Evolutionary conservation across 2,329 filamentous ascomycete species (phyloP).

Genomic region (Fonsecaea monophora): DNA sequence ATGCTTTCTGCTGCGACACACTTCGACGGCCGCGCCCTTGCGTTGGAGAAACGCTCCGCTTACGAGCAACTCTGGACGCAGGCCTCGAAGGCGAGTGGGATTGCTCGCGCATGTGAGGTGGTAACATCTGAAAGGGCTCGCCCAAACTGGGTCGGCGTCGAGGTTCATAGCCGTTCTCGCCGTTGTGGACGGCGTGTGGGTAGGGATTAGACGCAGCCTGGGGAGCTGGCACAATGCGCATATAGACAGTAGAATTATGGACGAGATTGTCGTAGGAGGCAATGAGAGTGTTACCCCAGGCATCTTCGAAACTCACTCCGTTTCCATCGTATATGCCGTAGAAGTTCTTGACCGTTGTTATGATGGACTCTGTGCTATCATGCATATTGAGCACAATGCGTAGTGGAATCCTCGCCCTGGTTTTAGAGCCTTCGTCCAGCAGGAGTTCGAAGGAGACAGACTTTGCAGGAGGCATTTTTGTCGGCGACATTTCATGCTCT

Average conservation of each 20-base stretch:
- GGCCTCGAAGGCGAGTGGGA: constrained; percentile 71
- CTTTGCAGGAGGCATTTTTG: constrained; percentile 56
- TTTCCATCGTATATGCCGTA: constrained; percentile 90
- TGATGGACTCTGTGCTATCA: constrained; percentile 96
- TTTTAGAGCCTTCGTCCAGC: constrained; percentile 63
- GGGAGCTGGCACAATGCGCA: constrained; percentile 74
- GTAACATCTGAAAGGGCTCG: constrained; percentile 69
- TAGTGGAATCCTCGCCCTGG: constrained; percentile 68
- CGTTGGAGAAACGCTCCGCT: constrained; percentile 79
- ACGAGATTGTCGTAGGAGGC: constrained; percentile 94
- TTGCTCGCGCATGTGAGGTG: constrained; percentile 63
- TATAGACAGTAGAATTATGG: constrained; percentile 91
- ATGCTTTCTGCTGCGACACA: constrained; percentile 75
- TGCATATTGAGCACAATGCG: constrained; percentile 87
- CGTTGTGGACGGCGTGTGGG: constrained; percentile 53
- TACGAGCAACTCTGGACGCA: constrained; percentile 71
- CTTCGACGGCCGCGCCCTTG: constrained; percentile 75
- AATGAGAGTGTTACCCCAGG: constrained; percentile 86
- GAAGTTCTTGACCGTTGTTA: constrained; percentile 98
- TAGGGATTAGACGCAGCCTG: constrained; percentile 57
- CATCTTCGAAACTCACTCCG: constrained; percentile 94
- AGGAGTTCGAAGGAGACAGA: constrained; percentile 70
- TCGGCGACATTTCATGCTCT: constrained; percentile 40
- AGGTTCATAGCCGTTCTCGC: constrained; percentile 60
- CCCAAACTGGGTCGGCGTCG: constrained; percentile 64